Evolutionary conservation across 2,329 filamentous ascomycete species (phyloP), one percentile per base, ranked within the genome.

Genomic region (Metarhizium guizhouense): DNA sequence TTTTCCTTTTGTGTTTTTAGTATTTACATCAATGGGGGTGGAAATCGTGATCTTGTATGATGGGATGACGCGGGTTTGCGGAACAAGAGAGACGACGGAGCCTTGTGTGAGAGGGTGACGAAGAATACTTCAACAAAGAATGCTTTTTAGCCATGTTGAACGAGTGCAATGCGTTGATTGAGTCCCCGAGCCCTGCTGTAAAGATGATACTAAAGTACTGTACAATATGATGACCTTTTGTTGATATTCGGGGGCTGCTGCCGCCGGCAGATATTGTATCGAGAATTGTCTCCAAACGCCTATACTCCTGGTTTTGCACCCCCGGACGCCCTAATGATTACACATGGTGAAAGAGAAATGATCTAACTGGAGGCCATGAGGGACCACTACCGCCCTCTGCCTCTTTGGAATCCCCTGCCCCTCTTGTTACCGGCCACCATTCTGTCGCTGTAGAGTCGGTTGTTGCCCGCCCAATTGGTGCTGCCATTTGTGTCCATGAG

Each of bases 381-480:
- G n/a, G 14, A 16, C 11, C n/a, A 18, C n/a, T 45, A 34, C n/a
- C n/a, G 20, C 14, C 54, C 42, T 14, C 52, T 51, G 43, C 61
- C 62, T 50, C 60, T 61, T 55, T 63, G 62, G 47, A 60, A 60
- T 10, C 65, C 64, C 4, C 65, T 63, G 2, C 67, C 64, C 54
- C 66, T 65, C 52, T 59, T 59, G 54, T 60, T 64, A 7, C 62
- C 58, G 2, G 63, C 60, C 53, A 75, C 68, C 40, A 77, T 62
- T 54, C 67, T 72, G 57, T 83, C 80, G 60, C 79, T 82, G 61
- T 83, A 83, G n/a, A 83, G 65, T 18, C 82, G 66, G 34, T 71
- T 69, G 34, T 70, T 68, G 53, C 36, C 45, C 11, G 50, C 18
- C n/a, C 42, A 29, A 43, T 65, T 68, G 25, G 59, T 62, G 5